Percentiles rank a stretch among this genome's conserved stretches.
phyloP scores from a whole-genome alignment of 2,329 filamentous ascomycete species.

The Xylariaceae sp. region DNA sequence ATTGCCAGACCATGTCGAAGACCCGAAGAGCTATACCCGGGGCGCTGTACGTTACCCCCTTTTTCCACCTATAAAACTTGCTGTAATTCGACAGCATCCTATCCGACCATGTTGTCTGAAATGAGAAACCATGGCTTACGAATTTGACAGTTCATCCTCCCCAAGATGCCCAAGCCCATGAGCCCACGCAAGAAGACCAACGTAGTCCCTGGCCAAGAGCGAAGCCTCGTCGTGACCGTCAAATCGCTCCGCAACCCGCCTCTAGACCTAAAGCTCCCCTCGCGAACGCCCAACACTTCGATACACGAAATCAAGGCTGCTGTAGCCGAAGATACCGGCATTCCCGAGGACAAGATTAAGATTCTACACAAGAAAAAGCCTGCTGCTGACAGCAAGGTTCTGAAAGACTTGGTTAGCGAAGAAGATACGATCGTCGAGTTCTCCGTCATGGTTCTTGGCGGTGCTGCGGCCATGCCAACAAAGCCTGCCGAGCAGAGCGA shows the following conservation, averaged over 20 bases:
- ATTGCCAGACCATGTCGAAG: slow-evolving; percentile 83
- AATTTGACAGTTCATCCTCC: slow-evolving; percentile 60
- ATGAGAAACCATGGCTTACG: slow-evolving; percentile 7
- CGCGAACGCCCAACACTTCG: slow-evolving; percentile 61
- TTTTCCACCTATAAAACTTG: not conserved
- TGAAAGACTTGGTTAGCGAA: slow-evolving; percentile 64
- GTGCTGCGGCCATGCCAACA: slow-evolving; percentile 43
- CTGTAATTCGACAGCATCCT: not conserved
- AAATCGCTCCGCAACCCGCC: slow-evolving; percentile 73
- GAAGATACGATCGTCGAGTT: slow-evolving; percentile 59
- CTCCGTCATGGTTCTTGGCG: slow-evolving; percentile 81
- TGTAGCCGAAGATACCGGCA: slow-evolving; percentile 57
- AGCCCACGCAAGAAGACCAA: slow-evolving; percentile 36
- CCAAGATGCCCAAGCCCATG: slow-evolving; percentile 57
- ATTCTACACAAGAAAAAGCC: slow-evolving; percentile 85
- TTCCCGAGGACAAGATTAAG: slow-evolving; percentile 74
- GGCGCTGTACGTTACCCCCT: slow-evolving; percentile 57
- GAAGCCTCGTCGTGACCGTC: slow-evolving; percentile 54
- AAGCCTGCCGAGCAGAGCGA: slow-evolving; percentile 38
- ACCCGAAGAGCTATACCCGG: slow-evolving; percentile 69
- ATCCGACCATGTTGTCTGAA: not conserved
- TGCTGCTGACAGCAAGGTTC: slow-evolving; percentile 66
- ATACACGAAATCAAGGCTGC: slow-evolving; percentile 71
- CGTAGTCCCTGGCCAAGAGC: slow-evolving; percentile 48
- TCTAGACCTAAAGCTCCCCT: slow-evolving; percentile 60